Evolutionary conservation across 2,329 filamentous ascomycete genomes (phyloP), one percentile per base, ranked within the genome.

Genomic region (Eurotiales sp.): DNA sequence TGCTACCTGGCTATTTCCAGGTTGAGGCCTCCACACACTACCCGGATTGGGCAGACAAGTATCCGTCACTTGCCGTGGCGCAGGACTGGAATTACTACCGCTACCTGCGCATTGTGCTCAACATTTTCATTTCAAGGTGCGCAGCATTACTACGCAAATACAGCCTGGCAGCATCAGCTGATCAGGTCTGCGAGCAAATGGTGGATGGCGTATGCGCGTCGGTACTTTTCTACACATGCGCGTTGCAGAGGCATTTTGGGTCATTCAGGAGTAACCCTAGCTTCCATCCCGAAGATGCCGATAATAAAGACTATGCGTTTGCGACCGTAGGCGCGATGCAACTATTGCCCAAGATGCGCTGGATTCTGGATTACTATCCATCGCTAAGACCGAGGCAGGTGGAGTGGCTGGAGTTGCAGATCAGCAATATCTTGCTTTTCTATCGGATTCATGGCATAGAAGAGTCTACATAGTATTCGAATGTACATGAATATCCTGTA

Each of bases 51-150:
- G 39, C 39, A n/a, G 46, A 50, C 22, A 36, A 8, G 5, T 50
- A 50, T 19, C 37, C 46, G 4, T 50, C 46, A 10, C 39, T 50
- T 8, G 39, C 39, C 6, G 22, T 50, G 23, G 37, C 46, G 21
- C 46, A 50, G 11, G 39, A 32, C 15, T 50, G 46, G 46, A 50
- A 50, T 43, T 29, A 42, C 27, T 50, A 50, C 4, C 39, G 46
- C 3, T 50, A 43, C 15, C 3, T 50, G 8, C 39, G 46, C n/a
- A 50, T 50, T n/a, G 40, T 50, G 46, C 15, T 30, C 8, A 50
- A 50, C 17, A 50, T 37, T 3, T 23, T 42, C 25, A 50, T 43
- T 25, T 50, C 46, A 12, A 40, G 46, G 43, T 50, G 27, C 12
- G 46, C 46, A 12, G 46, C 46, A 5, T 23, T 42, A 12, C 12